Conservation (phyloP, 352 stramenopile species). For the Pythium plurisporium region DNA sequence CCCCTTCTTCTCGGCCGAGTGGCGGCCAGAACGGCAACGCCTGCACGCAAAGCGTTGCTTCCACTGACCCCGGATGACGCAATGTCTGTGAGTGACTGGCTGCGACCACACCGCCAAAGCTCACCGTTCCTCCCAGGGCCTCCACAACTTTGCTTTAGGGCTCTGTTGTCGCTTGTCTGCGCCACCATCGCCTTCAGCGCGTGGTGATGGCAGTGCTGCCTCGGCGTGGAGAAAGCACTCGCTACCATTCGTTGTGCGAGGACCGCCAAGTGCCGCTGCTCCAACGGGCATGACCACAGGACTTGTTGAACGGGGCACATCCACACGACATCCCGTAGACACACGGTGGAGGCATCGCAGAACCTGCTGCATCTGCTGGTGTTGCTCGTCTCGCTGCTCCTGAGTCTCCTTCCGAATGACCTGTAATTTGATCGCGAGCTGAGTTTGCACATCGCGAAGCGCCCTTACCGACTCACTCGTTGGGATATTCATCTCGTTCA, state of each 20-base stretch:
- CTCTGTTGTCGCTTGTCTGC: too few relatives aligned
- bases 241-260: background rate
- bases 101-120: background rate
- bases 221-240: constrained; percentile 53
- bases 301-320: background rate
- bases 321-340: background rate
- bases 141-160: too few relatives aligned
- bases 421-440: constrained; percentile 41
- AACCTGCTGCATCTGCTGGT: constrained; percentile 32
- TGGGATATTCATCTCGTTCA: constrained; percentile 17
- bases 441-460: constrained; percentile 24
- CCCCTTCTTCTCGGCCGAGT: constrained; percentile 6
- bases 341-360: constrained; percentile 21
- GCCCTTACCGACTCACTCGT: constrained; percentile 24
- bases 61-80: background rate
- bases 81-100: background rate
- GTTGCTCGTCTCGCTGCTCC: constrained; percentile 18
- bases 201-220: constrained; percentile 28
- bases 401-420: constrained; percentile 39
- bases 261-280: constrained; percentile 4
- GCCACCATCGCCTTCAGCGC: too few relatives aligned
- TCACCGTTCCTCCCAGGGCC: background rate
- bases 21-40: constrained; percentile 8
- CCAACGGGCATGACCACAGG: constrained; percentile 18
- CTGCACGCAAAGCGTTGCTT: constrained; percentile 2